A percentile compares a stretch with the other conserved stretches of the same genome.
Conservation (phyloP, 352 stramenopile genomes). For the Halophytophthora batemanensis region DNA sequence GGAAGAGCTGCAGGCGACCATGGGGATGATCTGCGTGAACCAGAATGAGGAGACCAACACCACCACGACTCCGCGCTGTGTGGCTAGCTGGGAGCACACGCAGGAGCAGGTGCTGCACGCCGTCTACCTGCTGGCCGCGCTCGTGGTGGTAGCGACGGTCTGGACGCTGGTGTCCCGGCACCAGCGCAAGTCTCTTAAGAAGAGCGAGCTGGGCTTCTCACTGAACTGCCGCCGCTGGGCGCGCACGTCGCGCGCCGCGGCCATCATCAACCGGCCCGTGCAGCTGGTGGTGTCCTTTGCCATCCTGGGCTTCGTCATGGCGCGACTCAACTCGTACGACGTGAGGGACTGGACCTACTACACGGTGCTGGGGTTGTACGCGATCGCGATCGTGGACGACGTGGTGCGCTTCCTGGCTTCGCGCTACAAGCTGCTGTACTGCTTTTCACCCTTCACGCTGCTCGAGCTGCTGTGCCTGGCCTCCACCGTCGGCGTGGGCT, state of each 20-base stretch:
- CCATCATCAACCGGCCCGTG: conserved; percentile 77
- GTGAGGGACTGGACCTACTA: conserved; percentile 66
- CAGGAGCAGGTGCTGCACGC: conserved; percentile 69
- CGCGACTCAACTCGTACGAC: conserved; percentile 71
- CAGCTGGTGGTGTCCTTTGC: conserved; percentile 70
- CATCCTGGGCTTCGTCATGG: conserved; percentile 69
- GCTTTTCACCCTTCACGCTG: conserved; percentile 68
- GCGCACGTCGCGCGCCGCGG: conserved; percentile 63
- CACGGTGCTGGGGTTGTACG: conserved; percentile 61
- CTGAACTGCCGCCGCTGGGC: conserved; percentile 72
- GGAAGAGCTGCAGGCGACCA: conserved; percentile 17
- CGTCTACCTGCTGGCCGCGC: conserved; percentile 34
- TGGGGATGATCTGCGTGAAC: conserved; percentile 73
- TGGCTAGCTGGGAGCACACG: conserved; percentile 72
- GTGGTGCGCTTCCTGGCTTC: conserved; percentile 76
- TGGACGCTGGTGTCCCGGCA: conserved; percentile 61
- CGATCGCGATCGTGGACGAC: conserved; percentile 56
- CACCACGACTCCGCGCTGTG: conserved; percentile 45
- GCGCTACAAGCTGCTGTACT: conserved; percentile 80
- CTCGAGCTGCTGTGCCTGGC: conserved; percentile 72
- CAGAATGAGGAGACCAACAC: conserved; percentile 35
- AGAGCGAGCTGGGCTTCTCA: conserved; percentile 78
- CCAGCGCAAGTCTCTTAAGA: conserved; percentile 48
- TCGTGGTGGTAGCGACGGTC: conserved; percentile 43
- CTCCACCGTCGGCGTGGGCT: conserved; percentile 75